These are phyloP conservation scores for Coemansia sp. DNA, from an alignment of 192 early-diverging fungal species.

Conservation along the genomic window DNA sequence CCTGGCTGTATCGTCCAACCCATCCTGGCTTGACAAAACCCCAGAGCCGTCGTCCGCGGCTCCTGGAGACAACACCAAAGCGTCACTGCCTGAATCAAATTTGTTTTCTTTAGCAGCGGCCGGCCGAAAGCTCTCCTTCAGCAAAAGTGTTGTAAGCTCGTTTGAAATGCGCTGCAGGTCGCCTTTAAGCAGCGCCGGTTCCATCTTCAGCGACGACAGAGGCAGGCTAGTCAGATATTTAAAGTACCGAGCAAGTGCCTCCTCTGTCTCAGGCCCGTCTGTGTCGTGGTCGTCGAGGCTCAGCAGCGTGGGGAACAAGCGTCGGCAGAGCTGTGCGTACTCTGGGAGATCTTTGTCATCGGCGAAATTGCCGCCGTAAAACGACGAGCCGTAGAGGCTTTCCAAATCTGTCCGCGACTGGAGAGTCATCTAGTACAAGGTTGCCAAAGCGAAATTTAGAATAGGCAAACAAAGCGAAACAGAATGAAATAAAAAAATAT, in stretches of 20 bases:
- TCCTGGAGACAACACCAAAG: too few species aligned
- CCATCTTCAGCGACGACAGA: constrained; percentile 41
- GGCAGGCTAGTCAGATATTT: constrained; percentile 50
- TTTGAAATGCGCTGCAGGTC: constrained; percentile 49
- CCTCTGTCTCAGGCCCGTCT: constrained; percentile 34
- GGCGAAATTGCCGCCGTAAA: constrained; percentile 31
- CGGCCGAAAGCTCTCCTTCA: constrained; percentile 28
- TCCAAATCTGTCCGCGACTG: constrained; percentile 28
- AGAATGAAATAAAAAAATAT: background rate
- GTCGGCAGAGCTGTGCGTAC: constrained; percentile 47
- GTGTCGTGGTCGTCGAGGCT: background rate
- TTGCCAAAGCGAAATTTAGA: background rate
- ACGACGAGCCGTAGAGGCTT: constrained; percentile 51
- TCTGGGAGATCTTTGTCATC: constrained; percentile 48
- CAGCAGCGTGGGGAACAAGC: constrained; percentile 37
- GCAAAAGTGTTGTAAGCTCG: constrained; percentile 45
- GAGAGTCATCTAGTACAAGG: constrained; percentile 12
- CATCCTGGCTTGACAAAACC: background rate
- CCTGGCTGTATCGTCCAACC: background rate
- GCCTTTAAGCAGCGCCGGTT: constrained; percentile 43
- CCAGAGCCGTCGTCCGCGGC: background rate
- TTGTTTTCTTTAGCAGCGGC: background rate
- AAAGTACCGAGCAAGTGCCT: constrained; percentile 43
- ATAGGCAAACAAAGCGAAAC: constrained; percentile 2
- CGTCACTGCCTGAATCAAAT: background rate